Conservation (phyloP, 1,139 yeast genomes). For the Blastobotrys arbuscula region DNA sequence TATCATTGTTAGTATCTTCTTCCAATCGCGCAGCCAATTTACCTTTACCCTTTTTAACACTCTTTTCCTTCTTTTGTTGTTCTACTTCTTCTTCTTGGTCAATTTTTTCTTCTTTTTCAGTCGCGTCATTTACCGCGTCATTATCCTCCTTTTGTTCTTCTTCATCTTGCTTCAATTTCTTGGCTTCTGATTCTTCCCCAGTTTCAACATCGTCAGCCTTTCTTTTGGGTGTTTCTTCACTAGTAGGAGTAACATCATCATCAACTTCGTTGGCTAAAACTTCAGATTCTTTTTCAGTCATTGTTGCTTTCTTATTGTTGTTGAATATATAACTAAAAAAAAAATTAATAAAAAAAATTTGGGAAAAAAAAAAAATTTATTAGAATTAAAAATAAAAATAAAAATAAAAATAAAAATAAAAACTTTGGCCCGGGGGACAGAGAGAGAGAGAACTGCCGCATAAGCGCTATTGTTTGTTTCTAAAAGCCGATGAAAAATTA, state of each 20-base stretch:
- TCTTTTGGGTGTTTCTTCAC: constrained; percentile 20
- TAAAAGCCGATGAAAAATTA: too few relatives aligned
- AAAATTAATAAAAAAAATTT: neutral
- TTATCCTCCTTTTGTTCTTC: constrained; percentile 38
- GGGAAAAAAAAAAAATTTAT: neutral
- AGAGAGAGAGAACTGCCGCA: too few relatives aligned
- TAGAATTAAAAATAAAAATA: neutral
- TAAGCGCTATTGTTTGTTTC: too few relatives aligned
- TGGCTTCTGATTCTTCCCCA: constrained; percentile 20
- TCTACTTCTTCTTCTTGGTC: constrained; percentile 9
- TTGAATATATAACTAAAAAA: neutral
- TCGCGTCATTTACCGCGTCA: constrained; percentile 38
- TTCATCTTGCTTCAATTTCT: constrained; percentile 48
- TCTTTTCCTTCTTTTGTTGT: constrained; percentile 8
- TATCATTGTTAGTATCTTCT: constrained; percentile 20
- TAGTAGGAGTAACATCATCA: too few relatives aligned
- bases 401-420: too few relatives aligned
- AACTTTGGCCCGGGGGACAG: too few relatives aligned
- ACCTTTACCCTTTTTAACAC: constrained; percentile 20
- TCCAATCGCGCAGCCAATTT: constrained; percentile 14
- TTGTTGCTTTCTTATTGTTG: constrained; percentile 1
- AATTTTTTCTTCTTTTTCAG: constrained; percentile 8
- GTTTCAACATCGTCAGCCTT: constrained; percentile 19
- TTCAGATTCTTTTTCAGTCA: constrained; percentile 21
- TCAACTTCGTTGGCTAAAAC: constrained; percentile 23